phyloP scores from a whole-genome alignment of 208 protist genomes.

The Herpetomonas tarakana region DNA sequence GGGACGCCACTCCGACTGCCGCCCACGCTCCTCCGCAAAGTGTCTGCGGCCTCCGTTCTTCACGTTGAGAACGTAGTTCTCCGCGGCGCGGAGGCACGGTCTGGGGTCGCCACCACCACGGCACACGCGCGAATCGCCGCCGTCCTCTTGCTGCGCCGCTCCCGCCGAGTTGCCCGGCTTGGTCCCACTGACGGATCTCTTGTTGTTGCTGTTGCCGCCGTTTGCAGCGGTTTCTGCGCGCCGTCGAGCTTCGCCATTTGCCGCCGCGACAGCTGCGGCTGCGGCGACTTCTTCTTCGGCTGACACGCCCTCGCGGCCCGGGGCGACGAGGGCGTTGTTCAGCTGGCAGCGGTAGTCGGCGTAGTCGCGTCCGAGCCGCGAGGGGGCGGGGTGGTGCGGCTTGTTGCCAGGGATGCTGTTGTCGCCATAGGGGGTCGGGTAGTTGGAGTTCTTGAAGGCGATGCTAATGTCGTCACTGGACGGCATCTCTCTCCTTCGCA shows the following conservation, averaged over 20 bases:
- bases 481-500: conserved; percentile 4
- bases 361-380: conserved; percentile 20
- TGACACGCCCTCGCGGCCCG: conserved; percentile 14
- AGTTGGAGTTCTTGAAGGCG: conserved; percentile 66
- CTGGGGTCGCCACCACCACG: conserved; percentile 5
- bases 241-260: not conserved
- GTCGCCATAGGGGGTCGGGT: conserved; percentile 67
- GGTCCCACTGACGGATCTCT: not conserved
- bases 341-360: conserved; percentile 27
- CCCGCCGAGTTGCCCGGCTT: too few species aligned
- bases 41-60: conserved; percentile 69
- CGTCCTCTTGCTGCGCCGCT: not conserved
- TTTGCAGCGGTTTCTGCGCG: not conserved
- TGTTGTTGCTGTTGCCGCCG: not conserved
- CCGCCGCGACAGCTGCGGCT: not conserved
- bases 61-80: conserved; percentile 57
- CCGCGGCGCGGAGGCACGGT: conserved; percentile 11
- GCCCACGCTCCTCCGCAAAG: conserved; percentile 45
- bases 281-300: not conserved
- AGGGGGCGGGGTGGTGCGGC: conserved; percentile 35
- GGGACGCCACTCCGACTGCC: conserved; percentile 29
- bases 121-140: not conserved
- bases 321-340: conserved; percentile 33
- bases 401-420: conserved; percentile 64
- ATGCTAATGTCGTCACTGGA: conserved; percentile 49